Evolutionary conservation across 2,329 filamentous ascomycete genomes (phyloP).

Genomic region (Tricladium varicosporioides): DNA sequence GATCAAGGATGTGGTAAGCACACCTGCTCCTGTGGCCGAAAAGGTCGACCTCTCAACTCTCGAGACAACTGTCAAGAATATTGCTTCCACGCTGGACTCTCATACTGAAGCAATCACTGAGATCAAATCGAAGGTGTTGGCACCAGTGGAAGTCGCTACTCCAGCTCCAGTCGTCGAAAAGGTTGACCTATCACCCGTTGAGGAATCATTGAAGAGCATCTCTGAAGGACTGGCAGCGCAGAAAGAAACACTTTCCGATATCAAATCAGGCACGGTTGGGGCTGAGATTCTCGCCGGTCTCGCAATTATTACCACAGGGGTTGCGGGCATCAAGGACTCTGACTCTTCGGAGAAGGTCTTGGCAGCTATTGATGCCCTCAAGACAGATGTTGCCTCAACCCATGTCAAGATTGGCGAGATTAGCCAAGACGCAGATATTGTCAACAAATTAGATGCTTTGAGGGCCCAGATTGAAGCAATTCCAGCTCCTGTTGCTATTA

Average conservation of each 20-base stretch:
- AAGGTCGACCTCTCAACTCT: conserved; percentile 5
- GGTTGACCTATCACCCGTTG: conserved; percentile 6
- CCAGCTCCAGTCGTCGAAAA: conserved; percentile 1
- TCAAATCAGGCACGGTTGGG: conserved; percentile 3
- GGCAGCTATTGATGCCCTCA: conserved; percentile 9
- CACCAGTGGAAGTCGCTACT: too few species aligned
- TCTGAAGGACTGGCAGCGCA: neutral
- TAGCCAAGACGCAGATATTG: conserved; percentile 11
- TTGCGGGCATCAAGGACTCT: conserved; percentile 12
- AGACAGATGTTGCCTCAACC: conserved; percentile 9
- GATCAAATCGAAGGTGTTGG: neutral
- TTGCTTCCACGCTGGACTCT: neutral
- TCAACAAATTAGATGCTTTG: conserved; percentile 9
- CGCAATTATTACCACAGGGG: conserved; percentile 1
- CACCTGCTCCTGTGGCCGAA: neutral
- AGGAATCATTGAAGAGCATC: conserved; percentile 1
- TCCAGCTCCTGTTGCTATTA: conserved; percentile 1
- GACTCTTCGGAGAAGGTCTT: conserved; percentile 11
- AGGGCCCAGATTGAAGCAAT: conserved; percentile 5
- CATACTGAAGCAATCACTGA: conserved; percentile 1
- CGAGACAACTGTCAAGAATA: conserved; percentile 1
- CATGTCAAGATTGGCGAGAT: conserved; percentile 2
- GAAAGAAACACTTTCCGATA: conserved; percentile 2
- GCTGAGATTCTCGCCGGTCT: conserved; percentile 4
- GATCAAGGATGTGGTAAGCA: conserved; percentile 4